Evolutionary conservation across 768 basidiomycete genomes (phyloP).

Genomic region (Lactifluus volemus): DNA sequence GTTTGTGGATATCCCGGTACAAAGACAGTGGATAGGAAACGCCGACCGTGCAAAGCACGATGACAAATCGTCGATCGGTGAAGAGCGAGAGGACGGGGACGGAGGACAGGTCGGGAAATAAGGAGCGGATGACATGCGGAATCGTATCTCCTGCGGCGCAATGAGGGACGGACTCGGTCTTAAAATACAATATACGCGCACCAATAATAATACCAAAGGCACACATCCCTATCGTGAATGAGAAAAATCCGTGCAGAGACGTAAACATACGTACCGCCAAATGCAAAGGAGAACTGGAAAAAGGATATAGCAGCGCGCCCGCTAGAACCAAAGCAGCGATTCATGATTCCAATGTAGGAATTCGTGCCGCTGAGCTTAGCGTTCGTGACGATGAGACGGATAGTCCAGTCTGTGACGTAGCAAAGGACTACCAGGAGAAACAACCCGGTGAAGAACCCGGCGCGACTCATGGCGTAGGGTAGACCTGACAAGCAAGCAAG

Average conservation of each 20-base stretch:
- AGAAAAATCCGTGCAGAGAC: neutral
- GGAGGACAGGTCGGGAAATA: constrained; percentile 59
- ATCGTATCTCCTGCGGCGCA: constrained; percentile 73
- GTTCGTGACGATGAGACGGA: constrained; percentile 89
- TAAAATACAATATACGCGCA: constrained; percentile 18
- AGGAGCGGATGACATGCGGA: constrained; percentile 82
- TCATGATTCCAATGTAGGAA: constrained; percentile 93
- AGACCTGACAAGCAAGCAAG: constrained; percentile 46
- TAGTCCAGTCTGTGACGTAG: constrained; percentile 93
- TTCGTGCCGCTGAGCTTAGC: constrained; percentile 90
- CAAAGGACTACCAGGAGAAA: constrained; percentile 75
- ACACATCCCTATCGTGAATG: constrained; percentile 66
- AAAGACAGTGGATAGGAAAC: constrained; percentile 94
- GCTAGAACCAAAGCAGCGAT: constrained; percentile 81
- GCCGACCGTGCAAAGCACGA: constrained; percentile 73
- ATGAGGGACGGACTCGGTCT: neutral
- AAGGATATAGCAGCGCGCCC: constrained; percentile 94
- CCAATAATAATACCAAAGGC: constrained; percentile 95
- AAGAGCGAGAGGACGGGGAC: constrained; percentile 72
- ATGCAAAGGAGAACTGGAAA: constrained; percentile 97
- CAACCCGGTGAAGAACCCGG: constrained; percentile 86
- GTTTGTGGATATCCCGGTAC: constrained; percentile 96
- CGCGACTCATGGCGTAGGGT: constrained; percentile 90
- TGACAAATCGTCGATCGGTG: constrained; percentile 83
- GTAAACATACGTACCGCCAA: constrained; percentile 59